Percentiles rank a stretch among this genome's conserved stretches.
phyloP scores from a whole-genome alignment of 2,329 filamentous ascomycete species.

The Aspergillus persii region DNA sequence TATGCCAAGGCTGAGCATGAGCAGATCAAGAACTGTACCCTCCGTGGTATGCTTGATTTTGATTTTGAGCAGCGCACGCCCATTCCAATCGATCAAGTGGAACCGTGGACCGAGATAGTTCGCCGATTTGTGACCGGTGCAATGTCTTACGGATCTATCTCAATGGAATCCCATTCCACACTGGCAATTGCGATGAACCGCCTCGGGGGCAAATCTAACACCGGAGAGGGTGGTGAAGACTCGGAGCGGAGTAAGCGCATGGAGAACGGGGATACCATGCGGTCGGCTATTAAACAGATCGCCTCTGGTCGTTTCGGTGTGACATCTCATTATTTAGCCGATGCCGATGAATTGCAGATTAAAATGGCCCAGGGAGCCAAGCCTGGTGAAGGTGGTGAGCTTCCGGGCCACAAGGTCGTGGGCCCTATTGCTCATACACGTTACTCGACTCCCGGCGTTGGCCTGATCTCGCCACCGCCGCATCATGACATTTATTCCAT shows the following conservation, averaged over 20 bases:
- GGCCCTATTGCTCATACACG: constrained; percentile 90
- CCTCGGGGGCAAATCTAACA: constrained; percentile 94
- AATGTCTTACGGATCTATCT: constrained; percentile 98
- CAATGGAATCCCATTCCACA: constrained; percentile 96
- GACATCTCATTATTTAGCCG: constrained; percentile 88
- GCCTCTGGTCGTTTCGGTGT: constrained; percentile 95
- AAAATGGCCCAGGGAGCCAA: constrained; percentile 99
- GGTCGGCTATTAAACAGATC: constrained; percentile 96
- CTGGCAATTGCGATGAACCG: constrained; percentile 96
- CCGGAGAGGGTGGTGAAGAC: constrained; percentile 94
- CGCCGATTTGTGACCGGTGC: constrained; percentile 94
- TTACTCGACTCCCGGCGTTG: constrained; percentile 94
- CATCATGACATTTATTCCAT: constrained; percentile 99
- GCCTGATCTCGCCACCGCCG: constrained; percentile 90
- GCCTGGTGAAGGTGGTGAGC: constrained; percentile 94
- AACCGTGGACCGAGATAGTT: constrained; percentile 97
- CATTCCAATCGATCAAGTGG: constrained; percentile 93
- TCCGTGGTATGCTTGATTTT: constrained; percentile 92
- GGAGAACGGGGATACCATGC: constrained; percentile 93
- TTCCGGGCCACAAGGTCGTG: constrained; percentile 95
- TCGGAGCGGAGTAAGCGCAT: constrained; percentile 82
- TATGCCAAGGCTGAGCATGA: constrained; percentile 93
- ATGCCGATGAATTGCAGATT: constrained; percentile 95
- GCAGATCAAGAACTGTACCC: constrained; percentile 93
- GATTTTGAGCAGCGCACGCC: constrained; percentile 83